Evolutionary conservation across 495 filamentous ascomycete species (phyloP).

Genomic region (Penicillium coprophilum): DNA sequence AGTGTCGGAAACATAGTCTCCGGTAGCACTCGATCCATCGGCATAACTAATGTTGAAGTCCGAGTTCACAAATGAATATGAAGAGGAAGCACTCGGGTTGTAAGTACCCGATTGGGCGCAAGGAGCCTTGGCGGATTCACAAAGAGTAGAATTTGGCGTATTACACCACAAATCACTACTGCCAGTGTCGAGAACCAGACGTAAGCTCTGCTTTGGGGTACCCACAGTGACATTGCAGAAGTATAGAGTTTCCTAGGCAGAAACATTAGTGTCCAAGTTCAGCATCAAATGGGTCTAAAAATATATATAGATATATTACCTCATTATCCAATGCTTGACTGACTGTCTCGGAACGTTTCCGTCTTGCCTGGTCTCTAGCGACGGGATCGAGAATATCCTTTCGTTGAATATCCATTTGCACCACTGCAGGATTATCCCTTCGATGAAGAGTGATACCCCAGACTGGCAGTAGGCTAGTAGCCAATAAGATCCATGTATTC

Average conservation of each 20-base stretch:
- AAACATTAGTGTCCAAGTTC: slow-evolving; percentile 1
- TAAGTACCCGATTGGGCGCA: slow-evolving; percentile 67
- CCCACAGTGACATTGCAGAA: slow-evolving; percentile 71
- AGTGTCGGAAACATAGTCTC: slow-evolving; percentile 83
- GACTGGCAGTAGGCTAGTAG: slow-evolving; percentile 21
- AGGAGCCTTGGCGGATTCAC: slow-evolving; percentile 41
- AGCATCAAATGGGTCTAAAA: neutral
- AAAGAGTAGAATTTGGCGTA: slow-evolving; percentile 61
- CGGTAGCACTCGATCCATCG: slow-evolving; percentile 75
- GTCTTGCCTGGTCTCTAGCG: slow-evolving; percentile 33
- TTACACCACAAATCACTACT: slow-evolving; percentile 93
- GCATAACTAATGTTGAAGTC: slow-evolving; percentile 92
- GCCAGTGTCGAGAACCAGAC: slow-evolving; percentile 75
- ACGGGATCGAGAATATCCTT: slow-evolving; percentile 36
- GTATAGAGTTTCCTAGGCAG: slow-evolving; percentile 54
- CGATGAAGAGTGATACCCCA: slow-evolving; percentile 29
- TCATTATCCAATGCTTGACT: slow-evolving; percentile 43
- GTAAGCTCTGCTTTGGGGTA: slow-evolving; percentile 63
- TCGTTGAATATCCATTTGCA: slow-evolving; percentile 42
- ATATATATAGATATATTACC: slow-evolving; percentile 20
- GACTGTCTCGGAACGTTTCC: slow-evolving; percentile 37
- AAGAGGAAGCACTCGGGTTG: slow-evolving; percentile 71
- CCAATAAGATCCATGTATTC: slow-evolving; percentile 20
- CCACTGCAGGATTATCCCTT: slow-evolving; percentile 38
- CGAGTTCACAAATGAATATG: slow-evolving; percentile 71